Base-by-base conservation (phyloP, 495 filamentous ascomycete genomes). In the Neurospora hispaniola region DNA sequence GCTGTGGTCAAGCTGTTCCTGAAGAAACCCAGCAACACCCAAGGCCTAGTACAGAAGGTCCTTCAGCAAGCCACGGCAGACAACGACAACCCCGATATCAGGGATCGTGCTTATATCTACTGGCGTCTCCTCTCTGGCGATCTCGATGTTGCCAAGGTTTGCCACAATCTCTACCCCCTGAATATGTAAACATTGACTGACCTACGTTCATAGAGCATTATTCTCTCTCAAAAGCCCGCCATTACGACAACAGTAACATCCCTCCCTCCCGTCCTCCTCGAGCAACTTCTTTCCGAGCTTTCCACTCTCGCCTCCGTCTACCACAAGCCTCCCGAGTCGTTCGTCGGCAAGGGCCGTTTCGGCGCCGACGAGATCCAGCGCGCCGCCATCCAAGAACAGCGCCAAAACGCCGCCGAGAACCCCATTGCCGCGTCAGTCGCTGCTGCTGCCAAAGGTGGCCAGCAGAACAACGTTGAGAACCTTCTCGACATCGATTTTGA, bases 21-120 rank as follows among this genome's bases (percentile, higher is more conserved):
- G 75, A 94, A 97, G 77, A 90, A 96, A 18, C 96, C 96, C 3
- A 97, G 95, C 27, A 97, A 97, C 79, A 94, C 94, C 72, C 94
- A 97, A 77, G 89, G 95, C 35, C 86, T 99, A 8, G 96, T 99
- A 1, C 96, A 96, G 16, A 94, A 95, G 76, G 95, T 98, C 3
- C 89, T 99, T 42, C 97, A 98, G 82, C 98, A 95, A 95, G 96
- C 96, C 69, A 99, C 96, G 1, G 96, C 97, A 78, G 96, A 99
- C 79, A 99, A 96, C 27, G 96, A 99, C 79, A 97, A 98, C 81
- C 96, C 96, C 0, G 96, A 99, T 79, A 89, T 99, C 41, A 88
- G 96, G 59, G 96, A 99, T 79, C 86, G 96, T 74, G 96, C 96
- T 12, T 98, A 97, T 84, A 98, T 99, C 93, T 99, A 99, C 84